A percentile compares a stretch with the other conserved stretches of the same genome.
These are phyloP conservation scores for Gautieria morchelliformis DNA, from an alignment of 768 basidiomycete genomes.

Conservation along the genomic window DNA sequence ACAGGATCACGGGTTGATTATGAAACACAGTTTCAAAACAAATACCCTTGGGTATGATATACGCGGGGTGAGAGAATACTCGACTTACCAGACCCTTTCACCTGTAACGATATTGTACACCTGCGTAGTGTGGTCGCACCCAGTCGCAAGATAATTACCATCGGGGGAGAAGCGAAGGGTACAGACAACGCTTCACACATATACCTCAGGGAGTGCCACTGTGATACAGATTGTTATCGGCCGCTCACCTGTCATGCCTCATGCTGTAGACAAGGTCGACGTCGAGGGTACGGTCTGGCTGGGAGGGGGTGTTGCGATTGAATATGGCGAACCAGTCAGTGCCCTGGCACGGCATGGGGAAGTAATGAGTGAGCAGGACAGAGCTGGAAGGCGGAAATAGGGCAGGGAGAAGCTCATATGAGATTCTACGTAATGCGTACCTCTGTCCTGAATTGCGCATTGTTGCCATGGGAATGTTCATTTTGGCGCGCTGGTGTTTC, in stretches of 20 bases:
- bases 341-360: conserved; percentile 32
- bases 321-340: conserved; percentile 85
- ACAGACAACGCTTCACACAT: conserved; percentile 38
- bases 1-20: too few species aligned
- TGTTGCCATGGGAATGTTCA: too few species aligned
- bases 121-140: conserved; percentile 71
- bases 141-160: conserved; percentile 61
- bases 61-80: too few species aligned
- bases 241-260: conserved; percentile 70
- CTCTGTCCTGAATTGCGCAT: too few species aligned
- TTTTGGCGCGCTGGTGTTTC: too few species aligned
- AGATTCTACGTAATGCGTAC: too few species aligned
- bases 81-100: background rate
- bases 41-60: too few species aligned
- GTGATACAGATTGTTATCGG: too few species aligned
- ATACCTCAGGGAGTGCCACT: background rate
- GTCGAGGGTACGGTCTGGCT: conserved; percentile 59
- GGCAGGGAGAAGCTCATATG: too few species aligned
- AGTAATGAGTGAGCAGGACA: too few species aligned
- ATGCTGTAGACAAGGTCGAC: conserved; percentile 75
- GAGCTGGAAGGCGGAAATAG: too few species aligned
- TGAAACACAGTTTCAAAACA: too few species aligned
- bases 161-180: conserved; percentile 74
- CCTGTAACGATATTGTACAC: background rate
- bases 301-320: conserved; percentile 52